These are phyloP conservation scores for Rhynchospora breviuscula DNA, from an alignment of 176 grass and related monocot genomes.

Conservation along the genomic window DNA sequence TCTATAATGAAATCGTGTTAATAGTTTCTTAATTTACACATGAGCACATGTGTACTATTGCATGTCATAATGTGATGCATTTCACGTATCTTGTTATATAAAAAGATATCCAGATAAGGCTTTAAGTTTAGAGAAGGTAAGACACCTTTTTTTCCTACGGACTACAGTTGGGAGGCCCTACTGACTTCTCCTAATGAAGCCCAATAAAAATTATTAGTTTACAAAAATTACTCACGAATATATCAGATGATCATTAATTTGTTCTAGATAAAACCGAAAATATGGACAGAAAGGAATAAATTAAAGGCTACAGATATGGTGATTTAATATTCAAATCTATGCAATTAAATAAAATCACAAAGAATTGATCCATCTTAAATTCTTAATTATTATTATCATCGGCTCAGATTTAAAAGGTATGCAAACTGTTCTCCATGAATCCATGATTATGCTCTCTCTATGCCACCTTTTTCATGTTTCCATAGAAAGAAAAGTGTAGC, in stretches of 20 bases:
- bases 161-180: not conserved
- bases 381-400: not conserved
- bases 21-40: not conserved
- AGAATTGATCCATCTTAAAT: not conserved
- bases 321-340: not conserved
- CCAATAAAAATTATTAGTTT: not conserved
- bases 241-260: not conserved
- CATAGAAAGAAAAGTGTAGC: too few species aligned
- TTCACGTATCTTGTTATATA: not conserved
- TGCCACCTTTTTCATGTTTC: not conserved
- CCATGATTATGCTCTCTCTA: not conserved
- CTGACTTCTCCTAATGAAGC: not conserved
- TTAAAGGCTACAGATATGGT: not conserved
- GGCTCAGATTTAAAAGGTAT: not conserved
- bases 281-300: not conserved
- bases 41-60: not conserved
- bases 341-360: not conserved
- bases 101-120: not conserved
- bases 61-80: not conserved
- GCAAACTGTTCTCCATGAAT: too few species aligned
- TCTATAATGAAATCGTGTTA: constrained; percentile 5
- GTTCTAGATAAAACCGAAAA: not conserved
- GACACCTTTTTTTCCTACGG: not conserved
- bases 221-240: not conserved
- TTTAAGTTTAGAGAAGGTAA: not conserved